Evolutionary conservation across 257 asterid species (phyloP).

Genomic region (Anisodus acutangulus): DNA sequence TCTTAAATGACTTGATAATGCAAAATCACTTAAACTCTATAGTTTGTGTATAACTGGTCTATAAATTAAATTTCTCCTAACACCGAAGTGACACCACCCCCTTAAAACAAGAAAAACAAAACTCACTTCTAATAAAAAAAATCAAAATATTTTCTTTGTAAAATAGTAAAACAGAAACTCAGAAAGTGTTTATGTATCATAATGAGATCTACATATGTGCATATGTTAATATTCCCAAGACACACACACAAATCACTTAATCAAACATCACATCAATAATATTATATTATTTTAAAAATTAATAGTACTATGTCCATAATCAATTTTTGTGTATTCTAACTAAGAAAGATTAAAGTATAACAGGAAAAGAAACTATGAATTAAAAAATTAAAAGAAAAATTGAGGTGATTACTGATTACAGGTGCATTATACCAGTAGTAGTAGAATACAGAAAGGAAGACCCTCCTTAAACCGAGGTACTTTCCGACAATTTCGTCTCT

Average conservation of each 20-base stretch:
- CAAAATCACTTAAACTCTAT: not conserved
- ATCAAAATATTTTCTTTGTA: no score
- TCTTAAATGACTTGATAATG: no score
- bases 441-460: not conserved
- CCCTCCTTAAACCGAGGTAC: constrained; percentile 27
- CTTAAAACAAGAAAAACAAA: not conserved
- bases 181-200: not conserved
- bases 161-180: no score
- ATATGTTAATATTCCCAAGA: not conserved
- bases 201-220: not conserved
- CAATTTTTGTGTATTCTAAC: not conserved
- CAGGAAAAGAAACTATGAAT: not conserved
- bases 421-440: constrained; percentile 22
- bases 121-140: not conserved
- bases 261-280: not conserved
- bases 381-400: not conserved
- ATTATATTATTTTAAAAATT: not conserved
- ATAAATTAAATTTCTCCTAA: not conserved
- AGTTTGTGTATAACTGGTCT: not conserved
- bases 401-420: constrained; percentile 17
- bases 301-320: not conserved
- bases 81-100: not conserved
- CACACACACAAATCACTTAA: not conserved
- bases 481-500: constrained; percentile 25
- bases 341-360: not conserved